Conservation (phyloP, 2,329 filamentous ascomycete genomes). For the Helotiales sp. region DNA sequence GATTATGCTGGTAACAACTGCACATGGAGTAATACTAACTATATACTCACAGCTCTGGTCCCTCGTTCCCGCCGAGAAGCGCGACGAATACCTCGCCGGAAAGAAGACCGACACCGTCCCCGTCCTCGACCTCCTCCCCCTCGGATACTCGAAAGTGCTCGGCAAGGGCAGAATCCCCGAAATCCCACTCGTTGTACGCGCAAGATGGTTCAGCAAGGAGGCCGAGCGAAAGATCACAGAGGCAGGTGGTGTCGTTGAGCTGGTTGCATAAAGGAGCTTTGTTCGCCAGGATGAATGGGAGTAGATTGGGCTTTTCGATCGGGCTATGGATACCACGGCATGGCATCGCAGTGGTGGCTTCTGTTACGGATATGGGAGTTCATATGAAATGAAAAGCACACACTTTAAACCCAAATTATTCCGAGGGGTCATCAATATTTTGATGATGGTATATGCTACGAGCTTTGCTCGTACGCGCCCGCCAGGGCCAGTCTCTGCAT, state of each 20-base stretch:
- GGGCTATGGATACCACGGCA: conserved; percentile 2
- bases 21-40: conserved; percentile 12
- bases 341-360: conserved; percentile 14
- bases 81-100: conserved; percentile 85
- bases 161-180: conserved; percentile 96
- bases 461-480: too few relatives aligned
- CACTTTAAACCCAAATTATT: conserved; percentile 5
- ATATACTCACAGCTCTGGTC: conserved; percentile 74
- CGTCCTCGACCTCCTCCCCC: conserved; percentile 94
- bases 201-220: conserved; percentile 91
- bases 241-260: conserved; percentile 92
- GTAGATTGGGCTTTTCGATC: conserved; percentile 9
- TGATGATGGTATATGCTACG: conserved; percentile 4
- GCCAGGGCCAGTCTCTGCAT: too few relatives aligned
- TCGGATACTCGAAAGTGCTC: conserved; percentile 98
- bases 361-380: conserved; percentile 11
- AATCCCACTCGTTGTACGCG: conserved; percentile 91
- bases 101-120: conserved; percentile 86
- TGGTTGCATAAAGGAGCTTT: conserved; percentile 71
- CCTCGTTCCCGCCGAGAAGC: conserved; percentile 88
- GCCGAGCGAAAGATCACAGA: conserved; percentile 99
- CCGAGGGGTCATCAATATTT: too few relatives aligned
- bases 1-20: neutral
- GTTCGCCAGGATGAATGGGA: conserved; percentile 6
- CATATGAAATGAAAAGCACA: conserved; percentile 22